These are phyloP conservation scores for Uromyces viciae-fabae DNA, from an alignment of 1,284 basidiomycete species.

Conservation along the genomic window DNA sequence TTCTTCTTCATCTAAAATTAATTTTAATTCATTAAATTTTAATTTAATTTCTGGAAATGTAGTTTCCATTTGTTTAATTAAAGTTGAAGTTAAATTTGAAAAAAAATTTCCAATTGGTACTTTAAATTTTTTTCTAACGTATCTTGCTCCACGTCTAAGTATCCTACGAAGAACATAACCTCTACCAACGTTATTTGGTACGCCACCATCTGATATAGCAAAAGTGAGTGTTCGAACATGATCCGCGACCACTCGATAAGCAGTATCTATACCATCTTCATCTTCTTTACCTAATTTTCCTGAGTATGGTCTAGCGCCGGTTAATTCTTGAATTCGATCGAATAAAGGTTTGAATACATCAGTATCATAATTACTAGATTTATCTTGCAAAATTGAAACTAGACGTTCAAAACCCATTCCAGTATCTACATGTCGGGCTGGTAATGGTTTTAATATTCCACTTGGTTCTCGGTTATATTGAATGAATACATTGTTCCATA, in stretches of 20 bases:
- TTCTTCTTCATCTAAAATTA: conserved; percentile 96
- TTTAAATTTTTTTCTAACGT: conserved; percentile 89
- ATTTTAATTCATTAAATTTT: conserved; percentile 78
- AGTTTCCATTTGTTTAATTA: conserved; percentile 81
- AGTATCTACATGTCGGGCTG: conserved; percentile 38
- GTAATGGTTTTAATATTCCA: conserved; percentile 27
- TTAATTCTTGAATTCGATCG: conserved; percentile 36
- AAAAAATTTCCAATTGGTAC: conserved; percentile 95
- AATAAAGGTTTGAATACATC: conserved; percentile 37
- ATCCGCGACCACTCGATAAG: conserved; percentile 44
- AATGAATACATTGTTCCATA: conserved; percentile 45
- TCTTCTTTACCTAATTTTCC: conserved; percentile 40
- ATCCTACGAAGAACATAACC: conserved; percentile 42
- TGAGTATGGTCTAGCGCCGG: conserved; percentile 33
- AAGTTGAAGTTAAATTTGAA: conserved; percentile 80
- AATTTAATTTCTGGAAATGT: conserved; percentile 91
- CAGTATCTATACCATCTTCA: conserved; percentile 41
- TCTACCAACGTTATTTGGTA: conserved; percentile 42
- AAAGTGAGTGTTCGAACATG: conserved; percentile 44
- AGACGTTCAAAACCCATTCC: conserved; percentile 44
- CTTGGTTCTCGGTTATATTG: conserved; percentile 41
- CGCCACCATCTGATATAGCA: conserved; percentile 44
- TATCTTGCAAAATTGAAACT: conserved; percentile 40
- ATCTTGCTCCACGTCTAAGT: conserved; percentile 62
- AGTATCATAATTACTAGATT: conserved; percentile 43